These are phyloP conservation scores for Musa itinerans DNA, from an alignment of 176 grass and related monocot genomes.

Conservation along the genomic window DNA sequence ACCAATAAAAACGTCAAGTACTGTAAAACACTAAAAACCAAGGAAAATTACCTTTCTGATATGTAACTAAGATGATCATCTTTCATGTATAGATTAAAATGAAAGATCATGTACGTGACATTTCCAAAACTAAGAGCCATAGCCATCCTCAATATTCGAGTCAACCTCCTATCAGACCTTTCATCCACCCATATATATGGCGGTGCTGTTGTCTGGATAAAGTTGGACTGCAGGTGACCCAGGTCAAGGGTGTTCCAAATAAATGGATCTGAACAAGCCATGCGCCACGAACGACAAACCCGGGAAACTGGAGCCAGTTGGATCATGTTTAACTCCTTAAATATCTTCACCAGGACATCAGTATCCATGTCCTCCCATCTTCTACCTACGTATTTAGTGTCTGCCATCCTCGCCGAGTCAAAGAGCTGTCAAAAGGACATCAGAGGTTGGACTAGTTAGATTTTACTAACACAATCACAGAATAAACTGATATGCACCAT, in stretches of 20 bases:
- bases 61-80: conserved; percentile 90
- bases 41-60: conserved; percentile 61
- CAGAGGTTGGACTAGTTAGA: not conserved
- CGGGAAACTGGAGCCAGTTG: conserved; percentile 75
- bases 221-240: conserved; percentile 70
- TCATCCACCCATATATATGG: conserved; percentile 90
- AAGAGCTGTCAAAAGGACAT: conserved; percentile 15
- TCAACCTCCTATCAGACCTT: conserved; percentile 73
- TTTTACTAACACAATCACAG: not conserved
- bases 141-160: conserved; percentile 58
- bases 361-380: conserved; percentile 99
- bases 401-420: conserved; percentile 47
- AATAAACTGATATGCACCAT: not conserved
- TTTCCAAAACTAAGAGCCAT: conserved; percentile 70
- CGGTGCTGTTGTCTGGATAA: conserved; percentile 77
- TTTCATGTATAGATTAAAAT: conserved; percentile 96
- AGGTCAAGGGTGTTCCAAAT: conserved; percentile 90
- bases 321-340: conserved; percentile 87
- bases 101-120: conserved; percentile 78
- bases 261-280: conserved; percentile 83
- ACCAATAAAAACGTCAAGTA: not conserved
- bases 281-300: conserved; percentile 69
- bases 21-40: conserved; percentile 5
- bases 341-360: conserved; percentile 95
- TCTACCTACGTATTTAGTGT: conserved; percentile 61